Base-by-base conservation (phyloP, 176 grass and related monocot species). In the bread wheat (Triticum aestivum) region DNA sequence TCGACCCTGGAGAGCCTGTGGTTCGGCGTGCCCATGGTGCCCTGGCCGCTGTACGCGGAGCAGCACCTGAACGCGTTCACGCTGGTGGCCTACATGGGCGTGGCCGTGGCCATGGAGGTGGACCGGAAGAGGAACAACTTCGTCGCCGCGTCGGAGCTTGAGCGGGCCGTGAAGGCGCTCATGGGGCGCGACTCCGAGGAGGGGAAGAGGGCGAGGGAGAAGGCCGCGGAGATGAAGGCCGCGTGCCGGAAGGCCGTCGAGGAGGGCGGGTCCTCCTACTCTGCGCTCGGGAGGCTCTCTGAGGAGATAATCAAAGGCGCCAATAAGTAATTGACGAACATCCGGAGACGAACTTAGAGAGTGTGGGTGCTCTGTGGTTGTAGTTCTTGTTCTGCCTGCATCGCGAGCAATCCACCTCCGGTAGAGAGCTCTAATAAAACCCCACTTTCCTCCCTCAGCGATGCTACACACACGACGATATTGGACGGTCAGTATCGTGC, bases 41-140 rank as follows among this genome's bases (percentile, higher is more conserved):
- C 69, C 4, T 91, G 89, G 86, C 86, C 86, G 76, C 89, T 83
- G 15, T 89, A 79, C 87, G 71, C 38, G 0, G 90, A 92, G 90
- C 90, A 92, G 77, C 90, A 81, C 80, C 77, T 89, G 5, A 93
- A 88, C 82, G 88, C 88, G 42, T 87, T 93, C 78, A 54, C 39
- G n/a, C 62, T 93, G 26, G 88, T 65, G 2, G 9, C 11, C 3
- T 72, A 41, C 1, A 72, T 90, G 88, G 88, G 81, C 24, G 85
- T 90, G 13, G 81, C 88, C 20, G 73, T 93, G 71, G 75, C 8
- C 23, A n/a, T 92, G 26, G 64, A 82, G 77, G n/a, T 83, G 17
- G 83, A 83, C 44, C 29, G 64, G n/a, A 21, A 61, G 76, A 38
- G 41, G 41, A 74, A 47, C 71, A 74, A 74, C 10, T 74, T 74